Evolutionary conservation across 2,329 filamentous ascomycete genomes (phyloP).

Genomic region (Coniochaeta ligniaria): DNA sequence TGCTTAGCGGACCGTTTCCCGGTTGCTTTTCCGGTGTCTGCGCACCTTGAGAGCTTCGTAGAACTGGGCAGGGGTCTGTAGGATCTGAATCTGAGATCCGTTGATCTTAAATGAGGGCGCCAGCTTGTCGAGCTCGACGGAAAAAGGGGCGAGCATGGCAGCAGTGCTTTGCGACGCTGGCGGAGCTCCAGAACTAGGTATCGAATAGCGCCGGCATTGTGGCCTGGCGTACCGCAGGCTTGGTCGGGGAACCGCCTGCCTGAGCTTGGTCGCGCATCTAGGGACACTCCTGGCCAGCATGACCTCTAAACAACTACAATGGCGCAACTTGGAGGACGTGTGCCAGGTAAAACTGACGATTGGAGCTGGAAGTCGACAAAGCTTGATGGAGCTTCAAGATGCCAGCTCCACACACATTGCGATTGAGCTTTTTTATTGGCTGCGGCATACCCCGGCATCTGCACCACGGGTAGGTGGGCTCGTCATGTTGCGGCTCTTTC

Average conservation of each 20-base stretch:
- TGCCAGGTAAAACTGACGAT: not conserved
- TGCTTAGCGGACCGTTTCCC: conserved; percentile 23
- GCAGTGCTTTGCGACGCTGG: conserved; percentile 20
- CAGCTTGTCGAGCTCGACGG: conserved; percentile 74
- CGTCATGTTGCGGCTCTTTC: conserved; percentile 10
- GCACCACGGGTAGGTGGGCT: not conserved
- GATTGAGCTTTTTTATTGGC: conserved; percentile 16
- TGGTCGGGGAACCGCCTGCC: conserved; percentile 9
- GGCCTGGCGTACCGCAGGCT: conserved; percentile 20
- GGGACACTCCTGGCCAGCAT: conserved; percentile 18
- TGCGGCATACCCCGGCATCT: conserved; percentile 5
- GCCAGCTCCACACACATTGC: not conserved
- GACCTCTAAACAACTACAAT: conserved; percentile 6
- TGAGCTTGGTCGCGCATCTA: conserved; percentile 16
- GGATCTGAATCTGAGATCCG: conserved; percentile 71
- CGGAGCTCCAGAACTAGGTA: conserved; percentile 17
- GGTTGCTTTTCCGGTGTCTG: conserved; percentile 33
- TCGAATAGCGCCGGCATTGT: conserved; percentile 34
- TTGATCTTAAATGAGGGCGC: conserved; percentile 85
- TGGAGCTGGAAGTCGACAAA: not conserved
- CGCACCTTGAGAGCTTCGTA: conserved; percentile 71
- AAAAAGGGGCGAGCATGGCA: conserved; percentile 45
- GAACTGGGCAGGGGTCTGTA: conserved; percentile 79
- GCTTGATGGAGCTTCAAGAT: conserved; percentile 6
- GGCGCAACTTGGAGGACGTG: not conserved